Percentiles rank a stretch among this genome's conserved stretches.
These are phyloP conservation scores for Trypanosoma conorhini DNA, from an alignment of 208 protist genomes.

Conservation along the genomic window DNA sequence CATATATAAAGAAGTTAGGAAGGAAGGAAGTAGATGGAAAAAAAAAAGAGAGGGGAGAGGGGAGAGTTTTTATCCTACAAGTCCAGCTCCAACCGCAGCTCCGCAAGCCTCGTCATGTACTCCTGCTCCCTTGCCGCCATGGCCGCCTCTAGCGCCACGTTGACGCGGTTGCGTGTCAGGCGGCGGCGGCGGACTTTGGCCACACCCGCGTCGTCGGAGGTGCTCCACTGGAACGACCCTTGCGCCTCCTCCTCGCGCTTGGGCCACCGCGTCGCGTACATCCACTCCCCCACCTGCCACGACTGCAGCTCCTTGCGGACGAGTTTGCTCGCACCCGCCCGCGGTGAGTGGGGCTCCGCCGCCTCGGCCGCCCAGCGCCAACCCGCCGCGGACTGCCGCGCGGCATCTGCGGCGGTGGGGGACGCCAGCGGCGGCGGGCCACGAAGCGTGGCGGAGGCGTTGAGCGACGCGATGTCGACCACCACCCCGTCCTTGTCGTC, in stretches of 20 bases:
- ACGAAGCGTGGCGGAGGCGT: constrained; percentile 18
- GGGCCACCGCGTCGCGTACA: constrained; percentile 63
- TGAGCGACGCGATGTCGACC: constrained; percentile 46
- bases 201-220: constrained; percentile 3
- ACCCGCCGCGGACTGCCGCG: constrained; percentile 1
- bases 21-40: background rate
- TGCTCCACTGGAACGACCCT: constrained; percentile 36
- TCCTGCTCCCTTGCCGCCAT: constrained; percentile 26
- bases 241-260: constrained; percentile 29
- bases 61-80: constrained; percentile 28
- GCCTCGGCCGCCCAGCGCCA: constrained; percentile 52
- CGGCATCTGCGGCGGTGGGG: background rate
- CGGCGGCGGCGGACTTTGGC: constrained; percentile 43
- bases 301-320: constrained; percentile 44
- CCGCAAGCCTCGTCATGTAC: constrained; percentile 40
- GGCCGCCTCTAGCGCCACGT: constrained; percentile 33
- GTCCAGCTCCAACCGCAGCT: constrained; percentile 44
- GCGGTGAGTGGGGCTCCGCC: constrained; percentile 6
- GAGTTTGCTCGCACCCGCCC: constrained; percentile 18
- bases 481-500: constrained; percentile 48
- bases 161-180: constrained; percentile 46
- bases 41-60: background rate
- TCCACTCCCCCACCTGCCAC: constrained; percentile 66
- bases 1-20: background rate
- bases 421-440: background rate